Evolutionary conservation across 164 flowering plant species (phyloP).

Genomic region (Cinnamomum micranthum): DNA sequence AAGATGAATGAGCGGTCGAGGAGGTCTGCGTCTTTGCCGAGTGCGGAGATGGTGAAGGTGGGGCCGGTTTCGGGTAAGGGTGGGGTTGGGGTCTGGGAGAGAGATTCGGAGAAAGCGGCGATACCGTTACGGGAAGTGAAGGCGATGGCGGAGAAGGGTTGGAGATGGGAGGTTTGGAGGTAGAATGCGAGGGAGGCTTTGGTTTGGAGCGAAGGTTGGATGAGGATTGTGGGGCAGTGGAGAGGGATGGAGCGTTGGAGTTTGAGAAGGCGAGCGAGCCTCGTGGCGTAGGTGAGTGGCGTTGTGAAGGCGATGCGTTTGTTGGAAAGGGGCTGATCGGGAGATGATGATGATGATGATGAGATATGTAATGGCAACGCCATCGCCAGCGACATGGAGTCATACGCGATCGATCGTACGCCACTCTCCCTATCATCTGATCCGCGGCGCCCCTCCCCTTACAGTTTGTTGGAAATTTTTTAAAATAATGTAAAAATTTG

Average conservation of each 20-base stretch:
- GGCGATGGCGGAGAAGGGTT: constrained; percentile 54
- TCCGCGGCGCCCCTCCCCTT: too few relatives aligned
- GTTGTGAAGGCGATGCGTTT: constrained; percentile 19
- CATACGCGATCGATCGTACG: too few relatives aligned
- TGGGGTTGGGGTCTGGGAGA: constrained; percentile 30
- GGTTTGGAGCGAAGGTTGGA: constrained; percentile 40
- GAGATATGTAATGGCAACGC: too few relatives aligned
- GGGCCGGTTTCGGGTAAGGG: constrained; percentile 30
- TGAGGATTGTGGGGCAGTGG: constrained; percentile 55
- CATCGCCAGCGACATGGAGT: too few relatives aligned
- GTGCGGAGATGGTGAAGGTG: constrained; percentile 43
- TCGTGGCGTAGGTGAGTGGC: constrained; percentile 19
- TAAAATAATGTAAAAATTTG: too few relatives aligned
- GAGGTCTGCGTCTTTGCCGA: constrained; percentile 63
- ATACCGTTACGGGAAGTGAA: constrained; percentile 75
- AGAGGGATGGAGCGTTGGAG: constrained; percentile 32
- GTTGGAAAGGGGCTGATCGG: constrained; percentile 10
- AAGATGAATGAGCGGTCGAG: constrained; percentile 28
- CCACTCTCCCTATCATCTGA: too few relatives aligned
- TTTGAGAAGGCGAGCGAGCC: constrained; percentile 12
- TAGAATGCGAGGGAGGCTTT: constrained; percentile 27
- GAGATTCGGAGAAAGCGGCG: constrained; percentile 35
- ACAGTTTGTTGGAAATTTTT: too few relatives aligned
- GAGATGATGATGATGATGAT: too few relatives aligned
- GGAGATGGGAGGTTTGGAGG: constrained; percentile 24